A percentile compares a stretch with the other conserved stretches of the same genome.
phyloP scores from a whole-genome alignment of 108 stramenopile genomes.

The Nannochloropsis salina region DNA sequence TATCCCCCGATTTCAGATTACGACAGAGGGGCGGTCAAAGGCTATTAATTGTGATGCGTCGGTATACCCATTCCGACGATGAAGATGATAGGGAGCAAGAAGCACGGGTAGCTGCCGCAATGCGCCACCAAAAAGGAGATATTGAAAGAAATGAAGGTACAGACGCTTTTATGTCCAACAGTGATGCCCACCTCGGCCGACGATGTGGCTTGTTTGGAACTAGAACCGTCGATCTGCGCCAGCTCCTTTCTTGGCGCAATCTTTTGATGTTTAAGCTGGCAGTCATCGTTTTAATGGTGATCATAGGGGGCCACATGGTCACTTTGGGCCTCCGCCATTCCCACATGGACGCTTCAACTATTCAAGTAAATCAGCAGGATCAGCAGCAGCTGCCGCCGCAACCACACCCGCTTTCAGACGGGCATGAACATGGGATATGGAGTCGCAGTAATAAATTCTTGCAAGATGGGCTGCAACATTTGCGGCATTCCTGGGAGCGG shows the following conservation, averaged over 20 bases:
- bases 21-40: no score
- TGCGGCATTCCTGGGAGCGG: neutral
- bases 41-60: neutral
- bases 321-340: neutral
- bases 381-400: neutral
- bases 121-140: neutral
- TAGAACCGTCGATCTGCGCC: neutral
- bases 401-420: neutral
- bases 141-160: neutral
- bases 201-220: neutral
- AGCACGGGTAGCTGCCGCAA: neutral
- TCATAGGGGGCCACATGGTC: neutral
- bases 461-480: neutral
- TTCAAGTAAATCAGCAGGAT: neutral
- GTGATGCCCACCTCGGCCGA: neutral
- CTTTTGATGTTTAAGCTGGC: neutral
- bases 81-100: neutral
- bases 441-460: neutral
- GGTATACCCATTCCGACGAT: neutral
- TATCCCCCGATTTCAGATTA: no score
- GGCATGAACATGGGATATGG: neutral
- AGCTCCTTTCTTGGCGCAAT: neutral
- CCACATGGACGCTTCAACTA: neutral
- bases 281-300: neutral
- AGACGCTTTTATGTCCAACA: neutral